Base-by-base conservation (phyloP, 257 asterid genomes). In the Solanum clarkiae region DNA sequence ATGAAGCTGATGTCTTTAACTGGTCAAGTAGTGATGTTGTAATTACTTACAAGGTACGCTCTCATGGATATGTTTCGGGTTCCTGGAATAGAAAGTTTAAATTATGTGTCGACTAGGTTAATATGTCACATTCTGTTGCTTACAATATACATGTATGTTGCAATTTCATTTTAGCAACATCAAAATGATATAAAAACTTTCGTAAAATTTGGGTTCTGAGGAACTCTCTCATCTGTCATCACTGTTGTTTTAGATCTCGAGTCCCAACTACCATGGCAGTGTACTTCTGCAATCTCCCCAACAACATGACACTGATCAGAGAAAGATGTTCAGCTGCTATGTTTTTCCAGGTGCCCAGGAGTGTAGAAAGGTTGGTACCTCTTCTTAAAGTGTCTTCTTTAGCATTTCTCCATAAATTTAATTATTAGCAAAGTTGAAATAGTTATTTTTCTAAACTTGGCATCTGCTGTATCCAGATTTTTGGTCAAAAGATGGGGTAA, bases 251-350 rank as follows among this genome's bases (percentile, higher is more conserved):
- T 94, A 96, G 99, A 88, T 95, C 80, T 80, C 92, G 85, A 92
- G 87, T 86, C 92, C 86, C 65, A 91, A 88, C 22, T 56, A 79
- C 49, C 83, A 20, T 85, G 98, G 99, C 44, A 89, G 91, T 71
- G 92, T 93, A 59, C 91, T 96, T 86, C 90, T 94, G 91, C 92
- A 88, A 89, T 91, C 98, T 87, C 95, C 99, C 22, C 69, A 89
- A 49, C 84, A 66, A 59, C 86, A 87, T 59, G 98, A 94, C 87
- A 91, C 88, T 68, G 98, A 96, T 89, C 92, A 68, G 57, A 90
- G 98, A 89, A 92, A 93, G 79, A 86, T 90, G 90, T 96, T 96
- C 90, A 93, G 92, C 88, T 93, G 97, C 92, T 93, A 90, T 89
- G 89, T 96, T 65, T 90, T 89, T 89, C 99, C 99, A 1, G 92